Base-by-base conservation (phyloP, 2,329 filamentous ascomycete genomes). In the Pseudogymnoascus sp. region DNA sequence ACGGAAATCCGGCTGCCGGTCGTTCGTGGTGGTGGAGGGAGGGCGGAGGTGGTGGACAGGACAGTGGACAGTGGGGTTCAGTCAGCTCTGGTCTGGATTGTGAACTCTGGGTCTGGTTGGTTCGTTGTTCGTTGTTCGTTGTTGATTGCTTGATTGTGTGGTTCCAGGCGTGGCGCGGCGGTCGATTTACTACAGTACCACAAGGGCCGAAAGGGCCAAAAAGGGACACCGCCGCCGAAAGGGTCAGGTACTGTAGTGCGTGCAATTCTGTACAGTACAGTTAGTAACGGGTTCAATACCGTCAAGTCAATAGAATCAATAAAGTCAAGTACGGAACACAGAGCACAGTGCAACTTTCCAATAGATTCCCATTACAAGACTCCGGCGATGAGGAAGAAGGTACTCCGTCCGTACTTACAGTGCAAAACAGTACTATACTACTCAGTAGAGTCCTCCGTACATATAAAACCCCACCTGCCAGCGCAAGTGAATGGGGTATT, bases 401-500 rank as follows among this genome's bases (percentile, higher is more conserved):
- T 57, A 34, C 51, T 57, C 45, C n/a, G n/a, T n/a, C n/a, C 12
- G 23, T 5, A 51, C 45, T 29, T 51, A 51, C 23, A 29, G 45
- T 29, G 14, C 23, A 23, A 10, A 7, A 14, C 42, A 47, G 42
- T 45, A 40, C 11, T 37, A 37, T 37, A 40, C 39, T 39, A 14
- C 36, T 37, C 36, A 40, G 39, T n/a, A 16, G 42, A n/a, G 45
- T 54, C 2, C 23, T 23, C 23, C 23, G 23, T 26, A 57, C 51
- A 57, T 57, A 57, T 57, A 34, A 57, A 42, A 57, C 51, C 51
- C 51, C 51, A 57, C 51, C 51, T 57, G 51, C 51, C 51, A 57
- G 4, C 51, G 51, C 29, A 34, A 57, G 51, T 34, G 12, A 57
- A 57, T 4, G 51, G 51, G 51, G 51, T 57, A 57, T 57, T 6